Evolutionary conservation across 345 rosid species (phyloP), one percentile per base, ranked within the genome.

Genomic region (Xanthoceras sorbifolium): DNA sequence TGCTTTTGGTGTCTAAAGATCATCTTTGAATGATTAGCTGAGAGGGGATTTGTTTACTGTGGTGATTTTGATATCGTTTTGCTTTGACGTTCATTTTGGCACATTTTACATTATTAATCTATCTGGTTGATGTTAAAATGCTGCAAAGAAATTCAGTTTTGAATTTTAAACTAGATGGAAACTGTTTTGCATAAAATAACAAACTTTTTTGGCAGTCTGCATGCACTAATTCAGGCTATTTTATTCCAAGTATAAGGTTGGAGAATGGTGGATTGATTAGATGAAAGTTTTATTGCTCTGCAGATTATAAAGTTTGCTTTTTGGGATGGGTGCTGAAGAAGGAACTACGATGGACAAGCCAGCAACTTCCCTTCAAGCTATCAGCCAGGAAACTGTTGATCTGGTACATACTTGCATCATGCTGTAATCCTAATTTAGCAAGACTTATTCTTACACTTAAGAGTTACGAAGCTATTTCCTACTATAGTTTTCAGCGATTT

Each of bases 341-440:
- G 77, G 76, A 72, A 40, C 68, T 6, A 40, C 79, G 54, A 89
- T 88, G 94, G 85, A 88, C 31, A 82, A 84, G 50, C 84, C 83
- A 67, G 73, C 86, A 44, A 74, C 72, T 20, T 83, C 94, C 54
- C 87, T 92, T 64, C 89, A 90, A 84, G 98, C 93, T 74, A 85
- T 94, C 44, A 91, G 74, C 85, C 88, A 87, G 60, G 98, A 91
- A 86, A 88, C 85, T 76, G 81, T 92, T 86, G 97, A 94, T 82
- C 81, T 92, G 83, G 98, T 91, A 77, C 17, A 63, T 48, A 8
- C 11, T 64, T 7, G 36, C 9, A 11, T 20, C 9, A n/a, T 22
- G 61, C 29, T 63, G 12, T 22, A 67, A 20, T 74, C 28, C 22
- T 59, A 63, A 11, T 28, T 64, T 66, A 4, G 25, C 32, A 14